These are phyloP conservation scores for button mushroom (Agaricus bisporus) DNA, from an alignment of 768 basidiomycete species.

Conservation along the genomic window DNA sequence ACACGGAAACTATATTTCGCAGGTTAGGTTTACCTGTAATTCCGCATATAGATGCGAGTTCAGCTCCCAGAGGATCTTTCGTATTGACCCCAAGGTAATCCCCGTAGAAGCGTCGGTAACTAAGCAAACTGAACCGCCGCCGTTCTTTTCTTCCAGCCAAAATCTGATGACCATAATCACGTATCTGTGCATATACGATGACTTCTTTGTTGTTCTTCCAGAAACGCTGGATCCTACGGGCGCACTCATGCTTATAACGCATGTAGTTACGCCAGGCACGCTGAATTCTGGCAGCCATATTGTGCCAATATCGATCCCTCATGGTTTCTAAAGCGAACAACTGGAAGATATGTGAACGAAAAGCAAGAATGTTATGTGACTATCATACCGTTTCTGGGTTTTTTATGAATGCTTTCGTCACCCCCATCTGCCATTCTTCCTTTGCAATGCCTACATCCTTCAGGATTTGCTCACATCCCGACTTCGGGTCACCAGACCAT, in stretches of 20 bases:
- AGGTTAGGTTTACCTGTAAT: slow-evolving; percentile 53
- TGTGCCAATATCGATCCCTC: slow-evolving; percentile 99
- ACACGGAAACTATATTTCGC: background rate
- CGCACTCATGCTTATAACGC: slow-evolving; percentile 93
- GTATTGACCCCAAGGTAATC: slow-evolving; percentile 94
- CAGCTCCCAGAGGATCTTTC: slow-evolving; percentile 68
- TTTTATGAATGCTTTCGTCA: slow-evolving; percentile 98
- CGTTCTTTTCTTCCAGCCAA: slow-evolving; percentile 91
- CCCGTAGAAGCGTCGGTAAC: slow-evolving; percentile 91
- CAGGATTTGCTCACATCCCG: slow-evolving; percentile 89
- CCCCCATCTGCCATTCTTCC: slow-evolving; percentile 99
- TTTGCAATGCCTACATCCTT: slow-evolving; percentile 92
- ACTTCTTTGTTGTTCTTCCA: slow-evolving; percentile 98
- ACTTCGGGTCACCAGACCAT: slow-evolving; percentile 86
- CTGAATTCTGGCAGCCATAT: slow-evolving; percentile 97
- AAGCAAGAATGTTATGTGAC: background rate
- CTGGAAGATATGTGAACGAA: slow-evolving; percentile 31
- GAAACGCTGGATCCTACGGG: slow-evolving; percentile 91
- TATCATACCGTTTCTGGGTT: slow-evolving; percentile 88
- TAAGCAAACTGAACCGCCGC: slow-evolving; percentile 86
- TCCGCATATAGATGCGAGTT: slow-evolving; percentile 65
- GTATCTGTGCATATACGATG: slow-evolving; percentile 79
- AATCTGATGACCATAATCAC: slow-evolving; percentile 94
- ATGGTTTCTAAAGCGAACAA: slow-evolving; percentile 97
- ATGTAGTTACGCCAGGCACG: slow-evolving; percentile 94